Conservation (phyloP, 106 monocot genomes). For the Vanilla planifolia region DNA sequence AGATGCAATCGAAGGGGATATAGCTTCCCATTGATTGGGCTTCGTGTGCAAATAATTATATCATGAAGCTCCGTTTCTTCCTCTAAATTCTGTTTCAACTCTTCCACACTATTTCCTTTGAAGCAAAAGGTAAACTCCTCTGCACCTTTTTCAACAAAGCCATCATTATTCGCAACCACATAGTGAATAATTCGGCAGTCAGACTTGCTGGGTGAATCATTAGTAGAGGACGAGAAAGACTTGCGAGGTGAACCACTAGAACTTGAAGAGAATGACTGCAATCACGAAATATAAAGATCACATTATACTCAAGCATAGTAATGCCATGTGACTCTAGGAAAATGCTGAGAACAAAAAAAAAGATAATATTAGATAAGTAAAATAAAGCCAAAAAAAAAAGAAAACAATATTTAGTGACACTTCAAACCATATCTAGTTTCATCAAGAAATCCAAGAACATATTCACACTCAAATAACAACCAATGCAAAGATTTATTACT, state of each 20-base stretch:
- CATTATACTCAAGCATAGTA: too few species aligned
- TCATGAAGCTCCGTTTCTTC: constrained; percentile 32
- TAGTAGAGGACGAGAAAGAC: constrained; percentile 21
- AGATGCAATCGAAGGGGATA: constrained; percentile 41
- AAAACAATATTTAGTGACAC: too few species aligned
- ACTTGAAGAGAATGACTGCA: constrained; percentile 6
- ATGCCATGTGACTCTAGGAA: too few species aligned
- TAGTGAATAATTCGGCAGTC: constrained; percentile 31
- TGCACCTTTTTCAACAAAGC: constrained; percentile 21
- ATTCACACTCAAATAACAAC: too few species aligned
- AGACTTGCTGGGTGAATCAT: constrained; percentile 13
- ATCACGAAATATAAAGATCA: too few species aligned
- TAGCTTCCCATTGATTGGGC: constrained; percentile 41
- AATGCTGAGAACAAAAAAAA: too few species aligned
- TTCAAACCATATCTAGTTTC: too few species aligned
- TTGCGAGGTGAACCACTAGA: background rate
- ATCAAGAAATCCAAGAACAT: too few species aligned
- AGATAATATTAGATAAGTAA: too few species aligned
- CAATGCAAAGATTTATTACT: too few species aligned
- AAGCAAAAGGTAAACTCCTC: constrained; percentile 19
- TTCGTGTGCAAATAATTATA: constrained; percentile 37
- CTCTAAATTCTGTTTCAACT: constrained; percentile 33
- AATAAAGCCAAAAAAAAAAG: too few species aligned
- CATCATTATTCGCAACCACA: constrained; percentile 22
- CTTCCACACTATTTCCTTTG: constrained; percentile 32